Conservation (phyloP, 2,329 filamentous ascomycete species). For the Torrubiella hemipterigena region DNA sequence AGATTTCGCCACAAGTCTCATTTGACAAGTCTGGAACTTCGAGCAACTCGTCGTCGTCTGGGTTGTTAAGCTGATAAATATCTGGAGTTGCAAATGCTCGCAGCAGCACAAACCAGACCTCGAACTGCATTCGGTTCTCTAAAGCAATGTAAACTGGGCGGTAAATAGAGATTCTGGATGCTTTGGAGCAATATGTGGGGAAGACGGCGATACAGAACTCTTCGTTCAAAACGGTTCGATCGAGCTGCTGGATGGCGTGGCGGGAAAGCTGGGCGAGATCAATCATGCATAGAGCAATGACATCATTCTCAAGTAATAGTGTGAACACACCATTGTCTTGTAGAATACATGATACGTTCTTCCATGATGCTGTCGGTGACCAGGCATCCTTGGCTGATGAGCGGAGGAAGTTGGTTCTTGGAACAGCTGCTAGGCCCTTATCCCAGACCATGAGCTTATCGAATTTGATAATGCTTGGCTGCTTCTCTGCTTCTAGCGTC, state of each 20-base stretch:
- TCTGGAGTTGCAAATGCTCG: constrained; percentile 88
- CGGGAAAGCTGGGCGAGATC: constrained; percentile 82
- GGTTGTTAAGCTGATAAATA: constrained; percentile 56
- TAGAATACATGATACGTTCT: constrained; percentile 80
- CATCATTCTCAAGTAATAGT: constrained; percentile 76
- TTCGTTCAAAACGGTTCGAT: constrained; percentile 81
- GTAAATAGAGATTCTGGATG: constrained; percentile 62
- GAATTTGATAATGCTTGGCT: constrained; percentile 78
- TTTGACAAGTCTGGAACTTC: constrained; percentile 26
- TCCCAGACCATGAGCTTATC: constrained; percentile 89
- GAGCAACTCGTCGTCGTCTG: constrained; percentile 27
- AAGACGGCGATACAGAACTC: constrained; percentile 94
- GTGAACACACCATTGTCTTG: constrained; percentile 94
- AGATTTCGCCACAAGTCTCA: constrained; percentile 36
- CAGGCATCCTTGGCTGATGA: constrained; percentile 45
- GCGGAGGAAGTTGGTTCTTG: constrained; percentile 42
- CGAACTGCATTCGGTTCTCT: constrained; percentile 80
- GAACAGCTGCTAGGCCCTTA: constrained; percentile 48
- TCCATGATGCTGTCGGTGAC: constrained; percentile 56
- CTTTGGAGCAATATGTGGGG: constrained; percentile 72
- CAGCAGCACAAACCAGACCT: constrained; percentile 91
- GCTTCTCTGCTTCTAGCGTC: constrained; percentile 19
- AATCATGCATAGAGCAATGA: constrained; percentile 67
- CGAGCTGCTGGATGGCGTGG: constrained; percentile 80
- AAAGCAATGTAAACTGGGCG: constrained; percentile 84